Evolutionary conservation across 2,329 filamentous ascomycete genomes (phyloP).

Genomic region (Xylaria sp.): DNA sequence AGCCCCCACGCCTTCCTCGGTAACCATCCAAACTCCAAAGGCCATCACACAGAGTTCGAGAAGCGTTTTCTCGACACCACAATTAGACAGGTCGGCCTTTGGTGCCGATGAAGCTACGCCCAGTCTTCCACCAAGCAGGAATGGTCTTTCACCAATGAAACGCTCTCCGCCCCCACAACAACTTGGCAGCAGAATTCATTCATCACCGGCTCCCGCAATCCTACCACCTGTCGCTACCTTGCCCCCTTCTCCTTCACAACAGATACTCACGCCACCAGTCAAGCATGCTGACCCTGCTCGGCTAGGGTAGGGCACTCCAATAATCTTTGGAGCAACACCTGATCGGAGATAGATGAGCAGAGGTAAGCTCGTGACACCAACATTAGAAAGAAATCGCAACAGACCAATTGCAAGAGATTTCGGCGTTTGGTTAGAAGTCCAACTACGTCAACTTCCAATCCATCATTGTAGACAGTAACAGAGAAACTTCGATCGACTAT

Average conservation of each 20-base stretch:
- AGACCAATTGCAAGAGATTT: neutral
- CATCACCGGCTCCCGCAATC: conserved; percentile 54
- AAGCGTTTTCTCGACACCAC: conserved; percentile 47
- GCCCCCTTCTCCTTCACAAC: conserved; percentile 65
- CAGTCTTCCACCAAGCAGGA: conserved; percentile 56
- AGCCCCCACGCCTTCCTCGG: conserved; percentile 41
- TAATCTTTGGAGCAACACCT: conserved; percentile 33
- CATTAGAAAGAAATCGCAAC: neutral
- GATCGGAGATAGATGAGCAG: conserved; percentile 10
- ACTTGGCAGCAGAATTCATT: conserved; percentile 43
- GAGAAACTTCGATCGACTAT: neutral
- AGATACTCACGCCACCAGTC: conserved; percentile 69
- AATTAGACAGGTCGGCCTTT: conserved; percentile 48
- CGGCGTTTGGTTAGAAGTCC: neutral
- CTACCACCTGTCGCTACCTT: conserved; percentile 67
- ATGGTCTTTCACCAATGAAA: conserved; percentile 63
- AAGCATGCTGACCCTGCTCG: conserved; percentile 58
- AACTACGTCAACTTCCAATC: neutral
- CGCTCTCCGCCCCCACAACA: conserved; percentile 57
- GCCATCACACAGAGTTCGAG: conserved; percentile 35
- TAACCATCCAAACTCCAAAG: conserved; percentile 39
- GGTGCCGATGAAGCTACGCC: conserved; percentile 48
- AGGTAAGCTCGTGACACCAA: neutral
- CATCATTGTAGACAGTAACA: neutral
- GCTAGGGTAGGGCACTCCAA: conserved; percentile 42